These are phyloP conservation scores for Cyberlindnera mycetangii DNA, from an alignment of 805 yeast genomes.

Conservation along the genomic window DNA sequence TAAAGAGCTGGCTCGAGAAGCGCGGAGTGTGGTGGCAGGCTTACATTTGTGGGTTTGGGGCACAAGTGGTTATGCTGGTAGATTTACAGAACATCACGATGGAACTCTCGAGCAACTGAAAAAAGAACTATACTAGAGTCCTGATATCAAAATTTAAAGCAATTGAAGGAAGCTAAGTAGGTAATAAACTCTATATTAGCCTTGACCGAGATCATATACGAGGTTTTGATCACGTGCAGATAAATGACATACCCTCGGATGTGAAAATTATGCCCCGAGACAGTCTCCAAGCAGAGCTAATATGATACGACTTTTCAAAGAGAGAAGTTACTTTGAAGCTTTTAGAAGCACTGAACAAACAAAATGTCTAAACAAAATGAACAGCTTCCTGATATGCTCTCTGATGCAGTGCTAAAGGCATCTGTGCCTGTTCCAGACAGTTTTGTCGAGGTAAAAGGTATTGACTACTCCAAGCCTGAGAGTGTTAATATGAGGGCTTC, in stretches of 20 bases:
- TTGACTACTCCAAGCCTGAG: conserved; percentile 79
- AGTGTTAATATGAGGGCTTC: conserved; percentile 77
- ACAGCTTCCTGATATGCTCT: conserved; percentile 65
- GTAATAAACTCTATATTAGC: too few relatives aligned
- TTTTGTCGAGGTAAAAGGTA: conserved; percentile 77
- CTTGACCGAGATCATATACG: too few relatives aligned
- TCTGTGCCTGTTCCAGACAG: conserved; percentile 84
- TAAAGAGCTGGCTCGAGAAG: conserved; percentile 6
- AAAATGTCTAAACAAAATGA: conserved; percentile 37
- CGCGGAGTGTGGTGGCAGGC: conserved; percentile 2
- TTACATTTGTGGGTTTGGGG: background rate
- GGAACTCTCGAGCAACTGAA: too few relatives aligned
- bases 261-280: conserved; percentile 12
- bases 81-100: too few relatives aligned
- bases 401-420: conserved; percentile 87
- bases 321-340: background rate
- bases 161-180: too few relatives aligned
- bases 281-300: background rate
- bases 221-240: conserved; percentile 16
- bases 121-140: too few relatives aligned
- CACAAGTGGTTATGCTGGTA: too few relatives aligned
- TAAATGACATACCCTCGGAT: conserved; percentile 10
- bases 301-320: background rate
- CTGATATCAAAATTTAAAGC: background rate
- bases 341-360: background rate